phyloP scores from a whole-genome alignment of 2,329 filamentous ascomycete genomes.

The Epichloe festucae region DNA sequence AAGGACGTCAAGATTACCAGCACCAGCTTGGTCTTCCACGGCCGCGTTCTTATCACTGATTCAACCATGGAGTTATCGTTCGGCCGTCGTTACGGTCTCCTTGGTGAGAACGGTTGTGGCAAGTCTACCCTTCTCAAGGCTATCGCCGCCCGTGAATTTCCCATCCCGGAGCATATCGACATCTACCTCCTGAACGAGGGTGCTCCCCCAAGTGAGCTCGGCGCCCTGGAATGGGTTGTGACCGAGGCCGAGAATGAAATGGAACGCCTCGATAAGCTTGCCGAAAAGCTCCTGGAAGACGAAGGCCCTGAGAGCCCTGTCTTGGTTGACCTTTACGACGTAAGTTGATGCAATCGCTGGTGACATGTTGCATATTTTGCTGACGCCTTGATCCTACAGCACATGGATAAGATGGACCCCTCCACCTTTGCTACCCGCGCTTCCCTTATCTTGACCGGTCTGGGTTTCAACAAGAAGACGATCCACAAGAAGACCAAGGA shows the following conservation, averaged over 20 bases:
- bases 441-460: constrained; percentile 92
- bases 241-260: constrained; percentile 88
- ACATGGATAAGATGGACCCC: constrained; percentile 98
- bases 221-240: constrained; percentile 95
- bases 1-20: constrained; percentile 97
- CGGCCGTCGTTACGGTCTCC: constrained; percentile 81
- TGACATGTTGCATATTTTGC: background rate
- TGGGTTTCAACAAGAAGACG: constrained; percentile 96
- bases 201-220: constrained; percentile 80
- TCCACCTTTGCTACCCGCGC: constrained; percentile 93
- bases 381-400: constrained; percentile 37
- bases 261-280: constrained; percentile 74
- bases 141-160: constrained; percentile 86
- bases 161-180: constrained; percentile 91
- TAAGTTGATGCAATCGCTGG: constrained; percentile 30
- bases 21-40: constrained; percentile 90
- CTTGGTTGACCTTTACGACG: constrained; percentile 90
- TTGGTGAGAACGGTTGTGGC: constrained; percentile 98
- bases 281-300: constrained; percentile 81
- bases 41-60: constrained; percentile 88
- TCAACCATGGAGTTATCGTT: constrained; percentile 87
- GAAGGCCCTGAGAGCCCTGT: constrained; percentile 85
- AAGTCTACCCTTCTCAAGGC: constrained; percentile 97
- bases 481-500: constrained; percentile 99
- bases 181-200: constrained; percentile 98